Conservation (phyloP, 345 rosid genomes). For the Lagerstroemia speciosa region DNA sequence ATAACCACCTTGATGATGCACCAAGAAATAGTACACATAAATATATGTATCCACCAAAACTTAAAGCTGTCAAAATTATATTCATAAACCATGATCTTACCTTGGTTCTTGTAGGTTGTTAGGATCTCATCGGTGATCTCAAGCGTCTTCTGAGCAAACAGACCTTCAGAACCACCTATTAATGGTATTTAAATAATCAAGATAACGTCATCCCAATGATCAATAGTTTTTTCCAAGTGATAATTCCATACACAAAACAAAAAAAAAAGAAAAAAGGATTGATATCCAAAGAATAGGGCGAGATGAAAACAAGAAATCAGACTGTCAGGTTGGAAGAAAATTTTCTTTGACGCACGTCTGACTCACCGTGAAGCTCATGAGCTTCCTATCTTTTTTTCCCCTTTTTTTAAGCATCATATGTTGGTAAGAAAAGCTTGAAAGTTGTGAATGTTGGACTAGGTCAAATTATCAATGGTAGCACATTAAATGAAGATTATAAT, state of each 20-base stretch:
- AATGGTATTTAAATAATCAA: background rate
- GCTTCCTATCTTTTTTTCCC: too few species aligned
- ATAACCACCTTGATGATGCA: conserved; percentile 61
- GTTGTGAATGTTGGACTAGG: too few species aligned
- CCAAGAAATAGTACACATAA: background rate
- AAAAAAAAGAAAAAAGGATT: too few species aligned
- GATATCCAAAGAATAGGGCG: too few species aligned
- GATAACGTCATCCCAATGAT: background rate
- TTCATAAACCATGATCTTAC: conserved; percentile 23
- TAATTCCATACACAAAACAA: background rate
- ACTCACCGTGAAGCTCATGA: too few species aligned
- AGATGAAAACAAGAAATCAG: too few species aligned
- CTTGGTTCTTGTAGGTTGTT: conserved; percentile 89
- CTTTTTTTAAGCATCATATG: too few species aligned
- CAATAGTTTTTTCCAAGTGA: background rate
- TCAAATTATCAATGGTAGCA: too few species aligned
- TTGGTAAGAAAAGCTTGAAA: too few species aligned
- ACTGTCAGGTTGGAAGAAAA: too few species aligned
- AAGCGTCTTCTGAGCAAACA: conserved; percentile 86
- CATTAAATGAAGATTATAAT: too few species aligned
- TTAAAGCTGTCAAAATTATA: conserved; percentile 3
- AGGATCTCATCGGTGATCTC: conserved; percentile 78
- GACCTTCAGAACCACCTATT: conserved; percentile 95
- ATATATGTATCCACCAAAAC: conserved; percentile 8
- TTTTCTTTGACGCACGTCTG: too few species aligned